Percentiles rank a stretch among this genome's conserved stretches.
Evolutionary conservation across 129 eudicot genomes (phyloP).

Genomic region (Flaveria ramosissima): DNA sequence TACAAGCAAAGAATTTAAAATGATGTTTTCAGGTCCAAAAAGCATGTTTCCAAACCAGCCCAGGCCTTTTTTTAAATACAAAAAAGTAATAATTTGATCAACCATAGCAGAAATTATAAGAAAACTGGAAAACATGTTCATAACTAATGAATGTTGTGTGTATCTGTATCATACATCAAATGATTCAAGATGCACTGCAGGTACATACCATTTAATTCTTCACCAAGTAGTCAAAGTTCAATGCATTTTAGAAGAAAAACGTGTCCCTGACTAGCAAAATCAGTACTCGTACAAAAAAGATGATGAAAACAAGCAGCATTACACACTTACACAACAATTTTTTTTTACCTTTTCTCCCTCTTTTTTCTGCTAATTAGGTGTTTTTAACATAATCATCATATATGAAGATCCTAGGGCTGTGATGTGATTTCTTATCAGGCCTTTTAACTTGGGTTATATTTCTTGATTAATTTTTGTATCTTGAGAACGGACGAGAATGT

Average conservation of each 20-base stretch:
- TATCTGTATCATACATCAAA: conserved; percentile 16
- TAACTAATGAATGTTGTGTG: conserved; percentile 13
- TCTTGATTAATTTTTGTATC: conserved; percentile 20
- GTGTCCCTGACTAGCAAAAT: conserved; percentile 32
- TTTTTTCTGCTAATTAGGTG: conserved; percentile 35
- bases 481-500: conserved; percentile 30
- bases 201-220: conserved; percentile 29
- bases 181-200: conserved; percentile 29
- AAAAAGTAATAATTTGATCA: background rate
- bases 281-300: conserved; percentile 30
- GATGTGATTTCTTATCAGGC: conserved; percentile 32
- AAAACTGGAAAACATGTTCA: background rate
- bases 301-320: conserved; percentile 14
- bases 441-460: conserved; percentile 29
- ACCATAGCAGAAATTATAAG: background rate
- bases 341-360: background rate
- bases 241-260: conserved; percentile 11
- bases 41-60: background rate
- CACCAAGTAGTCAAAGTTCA: conserved; percentile 29
- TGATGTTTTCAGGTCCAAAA: background rate
- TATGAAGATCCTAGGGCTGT: conserved; percentile 34
- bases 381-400: conserved; percentile 26
- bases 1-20: background rate
- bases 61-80: background rate
- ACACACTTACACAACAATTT: conserved; percentile 30